Percentiles rank a stretch among this genome's conserved stretches.
Conservation (phyloP, 2,329 filamentous ascomycete genomes). For the Trichoderma simmonsii region DNA sequence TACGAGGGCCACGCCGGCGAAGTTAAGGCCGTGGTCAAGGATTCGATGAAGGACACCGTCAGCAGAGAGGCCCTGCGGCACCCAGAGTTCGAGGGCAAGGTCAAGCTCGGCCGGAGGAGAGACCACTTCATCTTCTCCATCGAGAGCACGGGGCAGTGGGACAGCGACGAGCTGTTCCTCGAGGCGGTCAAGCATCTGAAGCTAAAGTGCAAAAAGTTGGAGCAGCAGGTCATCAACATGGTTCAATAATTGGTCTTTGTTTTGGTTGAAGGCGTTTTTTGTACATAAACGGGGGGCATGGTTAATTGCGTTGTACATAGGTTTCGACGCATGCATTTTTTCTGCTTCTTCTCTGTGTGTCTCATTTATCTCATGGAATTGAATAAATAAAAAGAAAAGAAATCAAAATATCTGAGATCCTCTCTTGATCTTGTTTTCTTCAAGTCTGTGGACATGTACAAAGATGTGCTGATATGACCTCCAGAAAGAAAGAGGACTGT, state of each 20-base stretch:
- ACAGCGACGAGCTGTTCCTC: conserved; percentile 89
- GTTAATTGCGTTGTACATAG: conserved; percentile 20
- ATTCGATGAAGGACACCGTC: conserved; percentile 93
- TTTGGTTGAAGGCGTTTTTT: conserved; percentile 5
- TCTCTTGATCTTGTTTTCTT: background rate
- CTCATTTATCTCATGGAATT: background rate
- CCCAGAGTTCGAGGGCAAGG: conserved; percentile 90
- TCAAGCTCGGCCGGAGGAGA: conserved; percentile 81
- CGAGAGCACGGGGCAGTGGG: conserved; percentile 92
- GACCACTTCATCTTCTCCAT: conserved; percentile 98
- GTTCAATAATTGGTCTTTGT: conserved; percentile 39
- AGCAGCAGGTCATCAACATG: conserved; percentile 68
- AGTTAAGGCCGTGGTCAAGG: conserved; percentile 78
- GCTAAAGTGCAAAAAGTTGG: conserved; percentile 73
- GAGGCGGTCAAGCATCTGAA: conserved; percentile 84
- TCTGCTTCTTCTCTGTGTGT: conserved; percentile 27
- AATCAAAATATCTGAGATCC: background rate
- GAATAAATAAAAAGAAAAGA: background rate
- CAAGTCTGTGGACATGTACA: background rate
- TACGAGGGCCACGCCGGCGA: conserved; percentile 76
- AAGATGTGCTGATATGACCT: conserved; percentile 23
- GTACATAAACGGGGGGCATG: conserved; percentile 17
- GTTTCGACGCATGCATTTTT: conserved; percentile 17
- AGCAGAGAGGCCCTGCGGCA: conserved; percentile 90
- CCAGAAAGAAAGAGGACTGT: background rate